Evolutionary conservation across 306 rosid genomes (phyloP).

Genomic region (Senna tora): DNA sequence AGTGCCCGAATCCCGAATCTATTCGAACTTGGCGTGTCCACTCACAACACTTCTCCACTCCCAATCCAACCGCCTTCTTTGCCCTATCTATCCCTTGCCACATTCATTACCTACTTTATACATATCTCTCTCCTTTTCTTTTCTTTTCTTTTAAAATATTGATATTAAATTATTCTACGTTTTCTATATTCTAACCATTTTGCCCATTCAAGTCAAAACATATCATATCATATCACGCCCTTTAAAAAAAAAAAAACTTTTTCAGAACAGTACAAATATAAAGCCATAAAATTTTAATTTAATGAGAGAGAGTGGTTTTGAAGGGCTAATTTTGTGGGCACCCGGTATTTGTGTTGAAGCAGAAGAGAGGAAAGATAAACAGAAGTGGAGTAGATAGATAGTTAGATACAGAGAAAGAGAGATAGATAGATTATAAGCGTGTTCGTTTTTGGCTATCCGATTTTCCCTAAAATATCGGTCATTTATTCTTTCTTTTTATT

Average conservation of each 20-base stretch:
- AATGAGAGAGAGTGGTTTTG: not conserved
- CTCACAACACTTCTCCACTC: no score
- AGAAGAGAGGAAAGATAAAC: not conserved
- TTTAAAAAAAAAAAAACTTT: not conserved
- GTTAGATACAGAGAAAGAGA: not conserved
- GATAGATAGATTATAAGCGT: not conserved
- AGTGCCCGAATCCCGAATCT: not conserved
- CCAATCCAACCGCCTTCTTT: not conserved
- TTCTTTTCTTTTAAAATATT: no score
- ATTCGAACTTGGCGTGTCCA: not conserved
- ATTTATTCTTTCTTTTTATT: not conserved
- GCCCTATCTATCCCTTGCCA: not conserved
- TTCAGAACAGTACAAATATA: not conserved
- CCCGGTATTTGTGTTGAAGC: not conserved
- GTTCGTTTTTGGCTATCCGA: not conserved
- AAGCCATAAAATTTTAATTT: not conserved
- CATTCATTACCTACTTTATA: slow-evolving; percentile 13
- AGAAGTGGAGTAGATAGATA: slow-evolving; percentile 7
- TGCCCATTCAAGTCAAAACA: slow-evolving; percentile 2
- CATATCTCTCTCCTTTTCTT: not conserved
- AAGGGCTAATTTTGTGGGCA: not conserved
- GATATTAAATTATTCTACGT: no score
- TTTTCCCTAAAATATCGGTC: not conserved
- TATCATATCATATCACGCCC: not conserved
- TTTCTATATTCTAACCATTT: not conserved